Evolutionary conservation across 176 grass and related monocot species (phyloP).

Genomic region (Musa schizocarpa): DNA sequence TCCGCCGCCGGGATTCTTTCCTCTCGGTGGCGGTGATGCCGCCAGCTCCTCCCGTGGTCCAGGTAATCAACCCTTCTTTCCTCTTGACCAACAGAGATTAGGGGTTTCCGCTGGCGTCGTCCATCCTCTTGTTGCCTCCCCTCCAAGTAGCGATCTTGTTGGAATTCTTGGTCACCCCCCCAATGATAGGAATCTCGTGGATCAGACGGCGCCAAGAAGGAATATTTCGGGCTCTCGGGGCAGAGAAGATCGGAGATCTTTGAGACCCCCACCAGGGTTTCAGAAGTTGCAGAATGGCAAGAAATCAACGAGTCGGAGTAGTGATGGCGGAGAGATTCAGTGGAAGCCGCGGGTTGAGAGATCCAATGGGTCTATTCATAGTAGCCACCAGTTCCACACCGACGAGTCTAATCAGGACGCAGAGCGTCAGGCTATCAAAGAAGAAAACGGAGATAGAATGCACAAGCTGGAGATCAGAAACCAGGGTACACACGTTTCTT

Average conservation of each 20-base stretch:
- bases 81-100: slow-evolving; percentile 22
- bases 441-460: neutral
- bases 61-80: slow-evolving; percentile 10
- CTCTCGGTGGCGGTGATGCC: neutral
- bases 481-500: slow-evolving; percentile 21
- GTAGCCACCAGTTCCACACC: neutral
- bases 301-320: neutral
- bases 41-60: neutral
- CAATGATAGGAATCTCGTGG: neutral
- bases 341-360: neutral
- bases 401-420: slow-evolving; percentile 5
- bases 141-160: slow-evolving; percentile 5
- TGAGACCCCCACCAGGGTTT: slow-evolving; percentile 38
- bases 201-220: neutral
- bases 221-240: neutral
- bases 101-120: slow-evolving; percentile 5
- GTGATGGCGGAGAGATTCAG: neutral
- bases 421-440: neutral
- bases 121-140: slow-evolving; percentile 8
- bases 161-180: neutral
- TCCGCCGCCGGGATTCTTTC: slow-evolving; percentile 15
- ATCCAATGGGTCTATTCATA: neutral
- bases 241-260: neutral
- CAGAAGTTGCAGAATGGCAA: neutral
- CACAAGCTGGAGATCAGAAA: neutral